phyloP scores from a whole-genome alignment of 495 filamentous ascomycete species.

The Penicillium subrubescens region DNA sequence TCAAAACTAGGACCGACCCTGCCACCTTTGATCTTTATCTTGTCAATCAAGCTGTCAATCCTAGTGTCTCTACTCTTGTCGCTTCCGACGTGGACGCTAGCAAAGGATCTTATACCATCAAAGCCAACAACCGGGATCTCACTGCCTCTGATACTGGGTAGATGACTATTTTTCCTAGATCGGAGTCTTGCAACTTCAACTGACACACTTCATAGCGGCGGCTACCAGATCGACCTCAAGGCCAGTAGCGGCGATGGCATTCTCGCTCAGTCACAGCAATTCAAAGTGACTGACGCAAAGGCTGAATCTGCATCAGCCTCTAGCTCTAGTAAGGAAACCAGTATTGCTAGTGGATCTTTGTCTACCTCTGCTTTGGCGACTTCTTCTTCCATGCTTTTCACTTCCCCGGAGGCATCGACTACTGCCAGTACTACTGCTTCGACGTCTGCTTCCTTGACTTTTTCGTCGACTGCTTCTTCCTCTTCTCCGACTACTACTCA shows the following conservation, averaged over 20 bases:
- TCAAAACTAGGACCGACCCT: conserved; percentile 35
- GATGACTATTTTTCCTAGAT: neutral
- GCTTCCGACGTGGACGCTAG: conserved; percentile 32
- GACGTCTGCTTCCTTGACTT: conserved; percentile 25
- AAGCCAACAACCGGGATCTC: conserved; percentile 20
- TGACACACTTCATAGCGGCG: conserved; percentile 15
- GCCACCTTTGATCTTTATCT: conserved; percentile 36
- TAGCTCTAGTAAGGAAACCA: conserved; percentile 37
- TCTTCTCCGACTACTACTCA: conserved; percentile 29
- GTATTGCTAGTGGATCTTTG: conserved; percentile 28
- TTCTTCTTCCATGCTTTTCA: conserved; percentile 19
- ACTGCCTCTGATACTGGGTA: conserved; percentile 27
- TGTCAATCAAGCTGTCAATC: conserved; percentile 39
- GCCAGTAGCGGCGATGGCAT: conserved; percentile 29
- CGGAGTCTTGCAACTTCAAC: neutral
- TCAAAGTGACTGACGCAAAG: conserved; percentile 30
- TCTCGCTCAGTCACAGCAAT: conserved; percentile 39
- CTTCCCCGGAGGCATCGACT: conserved; percentile 21
- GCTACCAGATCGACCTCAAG: conserved; percentile 41
- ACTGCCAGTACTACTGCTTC: conserved; percentile 10
- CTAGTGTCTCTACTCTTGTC: conserved; percentile 42
- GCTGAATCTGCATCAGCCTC: conserved; percentile 16
- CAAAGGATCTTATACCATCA: conserved; percentile 33
- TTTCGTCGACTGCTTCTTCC: conserved; percentile 26
- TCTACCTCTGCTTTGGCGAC: conserved; percentile 18